Conservation (phyloP, 768 basidiomycete species). For the Auriscalpium orientale region DNA sequence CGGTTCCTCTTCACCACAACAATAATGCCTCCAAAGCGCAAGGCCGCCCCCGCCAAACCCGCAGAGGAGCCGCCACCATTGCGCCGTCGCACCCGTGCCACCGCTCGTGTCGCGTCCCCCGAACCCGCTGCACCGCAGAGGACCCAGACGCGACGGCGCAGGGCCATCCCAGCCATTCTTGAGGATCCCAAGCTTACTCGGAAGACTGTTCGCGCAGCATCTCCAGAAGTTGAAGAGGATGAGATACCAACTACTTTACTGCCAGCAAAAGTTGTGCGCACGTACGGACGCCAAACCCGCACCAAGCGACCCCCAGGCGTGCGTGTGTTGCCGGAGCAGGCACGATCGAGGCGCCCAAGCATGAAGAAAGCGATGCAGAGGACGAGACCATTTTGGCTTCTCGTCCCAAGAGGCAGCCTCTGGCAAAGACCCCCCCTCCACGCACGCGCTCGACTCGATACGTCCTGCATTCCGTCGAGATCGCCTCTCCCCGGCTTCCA, state of each 20-base stretch:
- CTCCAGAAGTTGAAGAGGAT: too few relatives aligned
- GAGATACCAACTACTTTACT: too few relatives aligned
- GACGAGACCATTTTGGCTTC: constrained; percentile 11
- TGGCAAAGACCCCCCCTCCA: neutral
- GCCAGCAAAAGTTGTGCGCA: neutral
- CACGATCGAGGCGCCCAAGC: neutral
- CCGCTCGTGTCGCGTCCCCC: neutral
- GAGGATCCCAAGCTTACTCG: too few relatives aligned
- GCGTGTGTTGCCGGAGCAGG: neutral
- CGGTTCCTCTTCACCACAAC: neutral
- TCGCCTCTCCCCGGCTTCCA: constrained; percentile 13
- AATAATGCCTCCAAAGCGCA: constrained; percentile 27
- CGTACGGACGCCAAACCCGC: constrained; percentile 7
- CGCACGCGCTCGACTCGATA: constrained; percentile 9
- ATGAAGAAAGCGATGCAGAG: constrained; percentile 1
- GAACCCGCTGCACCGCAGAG: too few relatives aligned
- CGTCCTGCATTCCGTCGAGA: constrained; percentile 21
- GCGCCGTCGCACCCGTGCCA: constrained; percentile 16
- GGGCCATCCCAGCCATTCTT: too few relatives aligned
- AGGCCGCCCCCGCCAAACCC: constrained; percentile 10
- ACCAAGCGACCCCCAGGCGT: neutral
- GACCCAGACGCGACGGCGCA: too few relatives aligned
- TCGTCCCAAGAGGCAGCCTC: constrained; percentile 1
- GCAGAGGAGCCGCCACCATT: constrained; percentile 12
- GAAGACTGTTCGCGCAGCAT: too few relatives aligned